phyloP scores from a whole-genome alignment of 768 basidiomycete genomes.

The Tephrocybe rancida region DNA sequence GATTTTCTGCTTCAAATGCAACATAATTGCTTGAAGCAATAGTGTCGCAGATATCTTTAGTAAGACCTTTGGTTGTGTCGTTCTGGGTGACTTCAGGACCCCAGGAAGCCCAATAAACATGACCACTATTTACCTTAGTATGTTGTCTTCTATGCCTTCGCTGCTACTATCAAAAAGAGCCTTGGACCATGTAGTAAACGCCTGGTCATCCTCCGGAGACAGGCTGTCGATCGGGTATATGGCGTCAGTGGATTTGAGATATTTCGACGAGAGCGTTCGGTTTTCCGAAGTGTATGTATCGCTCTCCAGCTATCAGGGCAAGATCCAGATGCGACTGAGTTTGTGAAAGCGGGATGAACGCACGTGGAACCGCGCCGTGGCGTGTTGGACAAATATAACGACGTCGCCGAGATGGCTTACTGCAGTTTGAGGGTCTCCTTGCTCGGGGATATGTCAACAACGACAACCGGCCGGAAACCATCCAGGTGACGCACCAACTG shows the following conservation, averaged over 20 bases:
- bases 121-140: slow-evolving; percentile 50
- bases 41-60: slow-evolving; percentile 69
- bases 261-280: slow-evolving; percentile 49
- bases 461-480: neutral
- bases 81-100: slow-evolving; percentile 37
- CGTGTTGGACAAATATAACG: slow-evolving; percentile 73
- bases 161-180: slow-evolving; percentile 75
- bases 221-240: slow-evolving; percentile 43
- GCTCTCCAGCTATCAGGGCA: slow-evolving; percentile 48
- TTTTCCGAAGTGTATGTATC: slow-evolving; percentile 47
- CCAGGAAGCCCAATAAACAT: neutral
- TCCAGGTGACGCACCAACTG: slow-evolving; percentile 57
- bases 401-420: slow-evolving; percentile 77
- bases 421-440: slow-evolving; percentile 85
- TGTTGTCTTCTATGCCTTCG: slow-evolving; percentile 85
- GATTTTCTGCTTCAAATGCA: slow-evolving; percentile 51
- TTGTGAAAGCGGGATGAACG: slow-evolving; percentile 16
- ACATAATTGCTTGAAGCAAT: slow-evolving; percentile 62
- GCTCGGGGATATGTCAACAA: neutral
- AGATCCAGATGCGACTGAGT: neutral
- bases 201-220: slow-evolving; percentile 41
- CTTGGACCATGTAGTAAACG: slow-evolving; percentile 68
- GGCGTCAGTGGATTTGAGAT: slow-evolving; percentile 50
- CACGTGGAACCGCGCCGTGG: slow-evolving; percentile 67
- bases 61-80: slow-evolving; percentile 69